phyloP scores from a whole-genome alignment of 2,329 filamentous ascomycete genomes.

The Fusarium nodosum region DNA sequence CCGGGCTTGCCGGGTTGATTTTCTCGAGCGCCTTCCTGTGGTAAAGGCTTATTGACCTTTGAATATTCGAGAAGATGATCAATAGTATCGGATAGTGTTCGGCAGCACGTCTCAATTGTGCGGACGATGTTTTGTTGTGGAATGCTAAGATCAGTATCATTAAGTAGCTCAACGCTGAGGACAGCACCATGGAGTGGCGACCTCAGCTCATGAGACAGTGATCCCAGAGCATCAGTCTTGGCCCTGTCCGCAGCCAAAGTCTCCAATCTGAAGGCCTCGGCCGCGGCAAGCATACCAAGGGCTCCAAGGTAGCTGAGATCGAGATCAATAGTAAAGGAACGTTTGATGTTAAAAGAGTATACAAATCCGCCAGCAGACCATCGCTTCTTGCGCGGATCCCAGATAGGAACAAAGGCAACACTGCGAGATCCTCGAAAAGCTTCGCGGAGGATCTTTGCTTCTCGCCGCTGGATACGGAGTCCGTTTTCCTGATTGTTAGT shows the following conservation, averaged over 20 bases:
- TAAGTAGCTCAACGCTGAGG: constrained; percentile 65
- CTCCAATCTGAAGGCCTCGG: constrained; percentile 65
- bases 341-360: constrained; percentile 61
- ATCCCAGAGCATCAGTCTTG: constrained; percentile 71
- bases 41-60: constrained; percentile 63
- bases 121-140: constrained; percentile 62
- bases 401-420: constrained; percentile 63
- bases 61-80: constrained; percentile 68
- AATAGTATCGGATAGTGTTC: constrained; percentile 67
- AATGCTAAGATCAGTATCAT: constrained; percentile 63
- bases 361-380: constrained; percentile 65
- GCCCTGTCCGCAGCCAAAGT: constrained; percentile 58
- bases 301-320: constrained; percentile 66
- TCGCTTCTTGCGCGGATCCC: constrained; percentile 60
- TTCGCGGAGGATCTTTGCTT: constrained; percentile 49
- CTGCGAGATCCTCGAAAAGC: constrained; percentile 61
- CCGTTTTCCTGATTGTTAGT: background rate
- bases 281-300: constrained; percentile 68
- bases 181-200: constrained; percentile 73
- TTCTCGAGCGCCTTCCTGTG: constrained; percentile 11
- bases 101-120: constrained; percentile 65
- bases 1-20: constrained; percentile 2
- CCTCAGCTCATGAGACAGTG: constrained; percentile 72
- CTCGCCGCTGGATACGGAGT: constrained; percentile 27
- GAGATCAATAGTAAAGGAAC: constrained; percentile 60